Evolutionary conservation across 2,329 filamentous ascomycete species (phyloP).

Genomic region (Aspergillus viridinutans): DNA sequence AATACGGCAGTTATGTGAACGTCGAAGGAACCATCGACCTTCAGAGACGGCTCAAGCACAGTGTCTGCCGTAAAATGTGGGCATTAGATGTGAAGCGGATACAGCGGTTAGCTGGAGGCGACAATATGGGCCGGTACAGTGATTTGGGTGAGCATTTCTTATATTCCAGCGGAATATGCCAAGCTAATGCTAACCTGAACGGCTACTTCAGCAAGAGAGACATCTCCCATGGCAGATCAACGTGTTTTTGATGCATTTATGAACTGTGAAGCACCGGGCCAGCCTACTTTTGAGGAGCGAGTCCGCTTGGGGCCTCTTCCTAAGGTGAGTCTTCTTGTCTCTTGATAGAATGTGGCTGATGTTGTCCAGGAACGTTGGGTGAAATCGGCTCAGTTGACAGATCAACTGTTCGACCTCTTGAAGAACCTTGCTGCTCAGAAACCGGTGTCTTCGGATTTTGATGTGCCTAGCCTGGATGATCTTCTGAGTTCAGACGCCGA

Average conservation of each 20-base stretch:
- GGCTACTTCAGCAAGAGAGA: slow-evolving; percentile 26
- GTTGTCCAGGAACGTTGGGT: slow-evolving; percentile 32
- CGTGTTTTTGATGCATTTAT: slow-evolving; percentile 38
- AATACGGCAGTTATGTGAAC: slow-evolving; percentile 42
- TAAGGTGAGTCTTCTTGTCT: slow-evolving; percentile 23
- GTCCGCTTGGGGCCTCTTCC: slow-evolving; percentile 38
- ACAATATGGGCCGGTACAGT: slow-evolving; percentile 32
- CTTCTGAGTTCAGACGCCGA: slow-evolving; percentile 20
- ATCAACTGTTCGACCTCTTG: slow-evolving; percentile 33
- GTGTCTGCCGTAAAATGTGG: slow-evolving; percentile 41
- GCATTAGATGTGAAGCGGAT: slow-evolving; percentile 40
- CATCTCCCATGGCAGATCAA: slow-evolving; percentile 28
- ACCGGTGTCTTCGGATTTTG: slow-evolving; percentile 23
- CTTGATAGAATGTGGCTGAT: slow-evolving; percentile 16
- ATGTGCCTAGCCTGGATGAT: slow-evolving; percentile 25
- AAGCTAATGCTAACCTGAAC: not conserved
- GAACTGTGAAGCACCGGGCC: slow-evolving; percentile 35
- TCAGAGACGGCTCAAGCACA: slow-evolving; percentile 34
- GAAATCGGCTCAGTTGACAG: slow-evolving; percentile 30
- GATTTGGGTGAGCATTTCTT: slow-evolving; percentile 30
- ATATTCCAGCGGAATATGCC: not conserved
- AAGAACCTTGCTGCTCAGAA: slow-evolving; percentile 29
- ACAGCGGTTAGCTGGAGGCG: slow-evolving; percentile 37
- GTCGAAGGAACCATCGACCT: slow-evolving; percentile 41
- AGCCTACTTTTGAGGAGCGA: slow-evolving; percentile 34